These are phyloP conservation scores for Akanthomyces dipterigenus DNA, from an alignment of 2,329 filamentous ascomycete genomes.

Conservation along the genomic window DNA sequence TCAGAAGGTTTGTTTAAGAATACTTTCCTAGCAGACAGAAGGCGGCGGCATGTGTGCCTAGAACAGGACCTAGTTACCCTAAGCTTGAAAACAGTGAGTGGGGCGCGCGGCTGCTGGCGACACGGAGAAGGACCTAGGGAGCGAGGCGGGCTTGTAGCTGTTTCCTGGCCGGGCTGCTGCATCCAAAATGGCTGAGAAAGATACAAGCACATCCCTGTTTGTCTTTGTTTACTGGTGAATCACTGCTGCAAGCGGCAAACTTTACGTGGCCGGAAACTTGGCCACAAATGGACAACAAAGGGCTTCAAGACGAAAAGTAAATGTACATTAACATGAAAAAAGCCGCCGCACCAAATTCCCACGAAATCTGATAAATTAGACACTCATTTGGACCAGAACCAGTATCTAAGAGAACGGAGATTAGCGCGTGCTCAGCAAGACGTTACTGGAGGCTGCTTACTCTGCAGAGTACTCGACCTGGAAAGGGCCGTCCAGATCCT, in stretches of 20 bases:
- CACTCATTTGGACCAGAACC: constrained; percentile 3
- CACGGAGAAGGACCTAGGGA: no score
- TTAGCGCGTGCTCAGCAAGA: background rate
- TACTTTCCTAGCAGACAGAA: no score
- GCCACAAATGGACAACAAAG: background rate
- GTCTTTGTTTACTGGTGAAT: background rate
- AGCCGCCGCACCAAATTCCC: background rate
- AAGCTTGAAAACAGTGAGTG: no score
- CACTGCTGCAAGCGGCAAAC: background rate
- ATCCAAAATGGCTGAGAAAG: no score
- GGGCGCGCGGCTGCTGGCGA: no score
- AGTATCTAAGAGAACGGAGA: background rate
- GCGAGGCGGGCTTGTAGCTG: background rate
- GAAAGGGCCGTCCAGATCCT: constrained; percentile 56
- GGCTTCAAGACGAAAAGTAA: background rate
- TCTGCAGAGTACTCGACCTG: constrained; percentile 75
- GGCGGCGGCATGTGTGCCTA: background rate
- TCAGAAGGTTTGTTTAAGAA: background rate
- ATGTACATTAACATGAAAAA: background rate
- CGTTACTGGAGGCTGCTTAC: constrained; percentile 50
- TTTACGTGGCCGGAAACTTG: background rate
- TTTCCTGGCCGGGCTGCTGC: no score
- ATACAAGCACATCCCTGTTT: no score
- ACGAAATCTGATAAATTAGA: background rate
- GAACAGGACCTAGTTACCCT: background rate